phyloP scores from a whole-genome alignment of 768 basidiomycete species.

The Mycena amicta region DNA sequence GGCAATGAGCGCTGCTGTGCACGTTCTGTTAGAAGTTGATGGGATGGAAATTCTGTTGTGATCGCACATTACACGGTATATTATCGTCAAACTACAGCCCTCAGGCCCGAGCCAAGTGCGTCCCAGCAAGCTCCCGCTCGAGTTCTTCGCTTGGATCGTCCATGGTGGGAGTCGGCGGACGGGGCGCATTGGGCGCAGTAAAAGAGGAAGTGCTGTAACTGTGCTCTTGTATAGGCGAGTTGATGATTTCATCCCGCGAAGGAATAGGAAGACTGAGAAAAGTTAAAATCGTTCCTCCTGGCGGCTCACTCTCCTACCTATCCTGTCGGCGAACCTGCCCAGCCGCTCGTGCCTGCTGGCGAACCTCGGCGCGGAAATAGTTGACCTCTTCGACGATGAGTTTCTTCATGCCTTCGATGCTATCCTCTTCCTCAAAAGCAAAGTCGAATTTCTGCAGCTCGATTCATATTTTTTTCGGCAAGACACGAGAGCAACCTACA shows the following conservation, averaged over 20 bases:
- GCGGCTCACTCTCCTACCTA: conserved; percentile 44
- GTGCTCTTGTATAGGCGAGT: conserved; percentile 71
- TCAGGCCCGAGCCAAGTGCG: conserved; percentile 50
- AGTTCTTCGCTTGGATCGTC: conserved; percentile 87
- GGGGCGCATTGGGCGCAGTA: conserved; percentile 47
- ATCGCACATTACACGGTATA: conserved; percentile 15
- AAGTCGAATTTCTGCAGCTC: conserved; percentile 88
- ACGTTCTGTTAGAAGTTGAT: background rate
- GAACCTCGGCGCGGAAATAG: conserved; percentile 85
- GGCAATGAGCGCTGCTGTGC: background rate
- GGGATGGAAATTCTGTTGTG: background rate
- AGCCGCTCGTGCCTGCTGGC: conserved; percentile 72
- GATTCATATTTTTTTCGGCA: background rate
- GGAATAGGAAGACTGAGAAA: conserved; percentile 72
- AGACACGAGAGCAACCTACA: conserved; percentile 42
- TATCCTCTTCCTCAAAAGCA: conserved; percentile 94
- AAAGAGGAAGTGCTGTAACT: conserved; percentile 67
- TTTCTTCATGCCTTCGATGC: conserved; percentile 95
- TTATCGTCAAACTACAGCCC: conserved; percentile 2
- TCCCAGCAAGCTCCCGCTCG: conserved; percentile 80
- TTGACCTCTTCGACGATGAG: conserved; percentile 93
- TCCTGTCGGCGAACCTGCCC: conserved; percentile 79
- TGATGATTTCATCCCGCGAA: conserved; percentile 77
- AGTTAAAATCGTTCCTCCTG: background rate
- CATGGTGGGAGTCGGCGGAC: conserved; percentile 68